Evolutionary conservation across 176 grass and related monocot species (phyloP).

Genomic region (sorghum (Sorghum bicolor)): DNA sequence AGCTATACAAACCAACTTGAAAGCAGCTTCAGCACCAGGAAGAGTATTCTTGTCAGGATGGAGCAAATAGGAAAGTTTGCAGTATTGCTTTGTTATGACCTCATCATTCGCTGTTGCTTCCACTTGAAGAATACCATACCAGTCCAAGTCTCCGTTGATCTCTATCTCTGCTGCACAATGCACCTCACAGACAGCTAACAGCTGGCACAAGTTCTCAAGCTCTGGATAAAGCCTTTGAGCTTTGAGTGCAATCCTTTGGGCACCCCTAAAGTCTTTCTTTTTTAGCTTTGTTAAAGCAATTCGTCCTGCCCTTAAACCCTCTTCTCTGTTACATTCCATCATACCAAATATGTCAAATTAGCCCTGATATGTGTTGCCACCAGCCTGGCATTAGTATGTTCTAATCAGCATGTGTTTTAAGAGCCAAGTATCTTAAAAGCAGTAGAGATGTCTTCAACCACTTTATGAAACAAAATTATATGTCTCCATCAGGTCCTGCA

Average conservation of each 20-base stretch:
- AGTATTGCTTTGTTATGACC: conserved; percentile 69
- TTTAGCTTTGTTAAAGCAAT: conserved; percentile 63
- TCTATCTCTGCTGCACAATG: conserved; percentile 61
- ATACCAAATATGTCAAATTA: not conserved
- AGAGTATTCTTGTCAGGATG: conserved; percentile 85
- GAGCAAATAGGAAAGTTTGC: conserved; percentile 65
- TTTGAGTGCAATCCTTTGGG: conserved; percentile 59
- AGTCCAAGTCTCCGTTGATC: conserved; percentile 49
- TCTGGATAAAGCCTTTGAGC: conserved; percentile 70
- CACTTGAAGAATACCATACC: conserved; percentile 72
- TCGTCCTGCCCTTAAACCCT: conserved; percentile 62
- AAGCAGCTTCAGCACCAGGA: conserved; percentile 78
- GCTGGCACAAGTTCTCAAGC: conserved; percentile 64
- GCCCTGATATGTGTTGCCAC: not conserved
- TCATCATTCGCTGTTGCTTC: conserved; percentile 53
- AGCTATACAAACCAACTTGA: conserved; percentile 79
- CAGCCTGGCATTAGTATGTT: not conserved
- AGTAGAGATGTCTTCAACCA: conserved; percentile 20
- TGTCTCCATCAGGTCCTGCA: conserved; percentile 6
- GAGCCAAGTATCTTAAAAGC: not conserved
- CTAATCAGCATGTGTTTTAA: not conserved
- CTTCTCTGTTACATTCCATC: conserved; percentile 67
- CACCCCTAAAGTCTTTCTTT: conserved; percentile 58
- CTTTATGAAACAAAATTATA: not conserved
- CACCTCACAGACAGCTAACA: conserved; percentile 72